These are phyloP conservation scores for Withania somnifera DNA, from an alignment of 305 asterid species.

Conservation along the genomic window DNA sequence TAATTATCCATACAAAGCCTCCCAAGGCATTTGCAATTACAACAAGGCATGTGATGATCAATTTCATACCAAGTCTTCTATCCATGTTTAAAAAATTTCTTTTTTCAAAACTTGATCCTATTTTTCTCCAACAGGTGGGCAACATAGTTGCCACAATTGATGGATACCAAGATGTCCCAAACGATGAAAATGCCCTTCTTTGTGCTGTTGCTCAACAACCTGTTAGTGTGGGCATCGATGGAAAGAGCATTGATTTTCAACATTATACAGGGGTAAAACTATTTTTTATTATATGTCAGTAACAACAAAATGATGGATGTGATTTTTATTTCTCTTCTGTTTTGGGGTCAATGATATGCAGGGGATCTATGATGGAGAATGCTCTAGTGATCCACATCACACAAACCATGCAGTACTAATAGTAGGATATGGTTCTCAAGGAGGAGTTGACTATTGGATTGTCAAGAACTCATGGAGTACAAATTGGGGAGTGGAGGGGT, in stretches of 20 bases:
- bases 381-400: slow-evolving; percentile 13
- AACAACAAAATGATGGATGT: background rate
- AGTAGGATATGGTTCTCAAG: slow-evolving; percentile 22
- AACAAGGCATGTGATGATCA: slow-evolving; percentile 14
- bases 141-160: slow-evolving; percentile 15
- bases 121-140: slow-evolving; percentile 6
- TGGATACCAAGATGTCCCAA: slow-evolving; percentile 18
- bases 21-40: slow-evolving; percentile 10
- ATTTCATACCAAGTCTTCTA: background rate
- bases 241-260: slow-evolving; percentile 23
- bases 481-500: slow-evolving; percentile 21
- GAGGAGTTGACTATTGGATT: slow-evolving; percentile 19
- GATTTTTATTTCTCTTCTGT: background rate
- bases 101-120: background rate
- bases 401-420: slow-evolving; percentile 15
- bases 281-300: background rate
- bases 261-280: slow-evolving; percentile 21
- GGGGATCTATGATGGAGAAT: slow-evolving; percentile 25
- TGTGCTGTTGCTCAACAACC: slow-evolving; percentile 30
- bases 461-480: slow-evolving; percentile 20
- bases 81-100: background rate
- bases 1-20: slow-evolving; percentile 17
- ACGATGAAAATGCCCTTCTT: slow-evolving; percentile 15
- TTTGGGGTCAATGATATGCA: background rate
- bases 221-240: slow-evolving; percentile 21